Evolutionary conservation across 345 rosid species (phyloP).

Genomic region (Citrus mangshanensis): DNA sequence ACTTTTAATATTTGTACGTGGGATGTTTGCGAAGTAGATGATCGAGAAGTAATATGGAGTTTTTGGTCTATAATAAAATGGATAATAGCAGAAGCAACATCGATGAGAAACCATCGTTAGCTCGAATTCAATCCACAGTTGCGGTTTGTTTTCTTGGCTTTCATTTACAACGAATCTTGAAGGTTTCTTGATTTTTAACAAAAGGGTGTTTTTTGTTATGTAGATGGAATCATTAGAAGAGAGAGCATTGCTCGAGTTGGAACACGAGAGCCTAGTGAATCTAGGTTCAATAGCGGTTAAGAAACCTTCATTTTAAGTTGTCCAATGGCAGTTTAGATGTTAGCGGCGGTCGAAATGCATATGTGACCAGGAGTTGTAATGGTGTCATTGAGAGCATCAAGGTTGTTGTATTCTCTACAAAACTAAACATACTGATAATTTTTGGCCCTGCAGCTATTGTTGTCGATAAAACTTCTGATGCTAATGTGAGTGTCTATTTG

Average conservation of each 20-base stretch:
- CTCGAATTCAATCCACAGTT: conserved; percentile 10
- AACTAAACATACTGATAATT: conserved; percentile 24
- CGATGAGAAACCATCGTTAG: neutral
- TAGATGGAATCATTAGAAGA: conserved; percentile 21
- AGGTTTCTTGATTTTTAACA: neutral
- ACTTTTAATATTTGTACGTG: neutral
- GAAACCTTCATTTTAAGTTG: neutral
- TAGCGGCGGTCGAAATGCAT: neutral
- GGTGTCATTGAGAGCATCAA: conserved; percentile 19
- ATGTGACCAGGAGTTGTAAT: neutral
- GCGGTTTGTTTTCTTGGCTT: conserved; percentile 20
- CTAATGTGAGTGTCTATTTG: conserved; percentile 25
- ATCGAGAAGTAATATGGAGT: neutral
- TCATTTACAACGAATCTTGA: neutral
- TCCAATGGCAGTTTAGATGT: neutral
- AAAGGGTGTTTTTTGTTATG: conserved; percentile 6
- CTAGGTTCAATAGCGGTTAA: neutral
- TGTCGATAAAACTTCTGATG: conserved; percentile 12
- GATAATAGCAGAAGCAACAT: neutral
- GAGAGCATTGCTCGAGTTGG: conserved; percentile 7
- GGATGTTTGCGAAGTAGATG: conserved; percentile 3
- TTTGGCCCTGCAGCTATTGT: conserved; percentile 33
- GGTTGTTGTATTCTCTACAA: conserved; percentile 27
- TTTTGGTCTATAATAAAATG: neutral
- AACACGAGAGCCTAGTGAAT: neutral